Base-by-base conservation (phyloP, 441 rosid genomes). In the Iberis amara region DNA sequence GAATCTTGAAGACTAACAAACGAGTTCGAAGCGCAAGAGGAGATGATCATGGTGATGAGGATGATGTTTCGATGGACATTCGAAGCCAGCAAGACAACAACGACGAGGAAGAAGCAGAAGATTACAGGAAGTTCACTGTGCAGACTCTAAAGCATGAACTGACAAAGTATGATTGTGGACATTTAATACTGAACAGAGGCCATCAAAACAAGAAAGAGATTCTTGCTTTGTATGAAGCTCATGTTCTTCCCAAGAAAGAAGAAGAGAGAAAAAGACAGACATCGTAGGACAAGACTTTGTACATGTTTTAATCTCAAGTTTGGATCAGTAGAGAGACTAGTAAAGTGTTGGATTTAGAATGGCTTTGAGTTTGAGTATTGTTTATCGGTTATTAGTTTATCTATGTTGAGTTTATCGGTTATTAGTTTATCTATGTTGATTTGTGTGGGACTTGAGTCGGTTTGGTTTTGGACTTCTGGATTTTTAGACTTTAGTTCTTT, bases 141-240 rank as follows among this genome's bases (percentile, higher is more conserved):
- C 83, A 71, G 68, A 85, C 72, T 63, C 91, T 94, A 3, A 94
- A 74, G 82, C 89, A 81, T 64, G 99, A 94, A 24, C 85, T 94
- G 44, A 89, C 95, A 0, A 94, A 76, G 68, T 81, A 81, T 46
- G 82, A 85, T 52, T 87, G 78, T 6, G 99, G 91, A 3, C 94
- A 78, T 0, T 82, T 86, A 72, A 70, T 94, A 31, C 87, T 89
- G 41, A 83, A 81, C 63, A 47, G 85, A 64, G 85, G 74, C 59
- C 89, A 74, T 62, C 85, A 84, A n/a, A 80, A 68, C 74, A 94
- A 85, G 84, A 85, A 80, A 68, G 99, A 94, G 39, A 76, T 94
- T 60, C 69, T 94, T 33, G 85, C 88, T 3, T 72, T 94, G 52
- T 89, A 89, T 13, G 96, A 94, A 78, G 67, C 79, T 57, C 75